Conservation (phyloP, 2,329 filamentous ascomycete genomes). For the Verticillium tricorpus region DNA sequence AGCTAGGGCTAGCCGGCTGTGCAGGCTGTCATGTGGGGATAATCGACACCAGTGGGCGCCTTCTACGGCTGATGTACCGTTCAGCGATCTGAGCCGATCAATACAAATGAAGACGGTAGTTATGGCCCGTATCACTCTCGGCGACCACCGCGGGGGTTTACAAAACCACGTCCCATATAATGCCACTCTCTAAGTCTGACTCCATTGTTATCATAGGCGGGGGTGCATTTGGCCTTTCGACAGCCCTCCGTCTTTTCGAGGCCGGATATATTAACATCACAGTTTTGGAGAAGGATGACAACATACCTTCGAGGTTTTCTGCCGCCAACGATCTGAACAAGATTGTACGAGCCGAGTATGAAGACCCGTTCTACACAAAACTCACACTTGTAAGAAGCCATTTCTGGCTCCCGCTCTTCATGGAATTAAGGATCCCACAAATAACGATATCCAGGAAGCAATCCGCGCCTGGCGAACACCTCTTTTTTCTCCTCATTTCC, state of each 20-base stretch:
- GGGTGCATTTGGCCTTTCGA: slow-evolving; percentile 47
- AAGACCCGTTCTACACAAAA: slow-evolving; percentile 51
- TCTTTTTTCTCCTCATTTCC: slow-evolving; percentile 48
- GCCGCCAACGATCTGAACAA: slow-evolving; percentile 59
- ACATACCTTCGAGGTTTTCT: slow-evolving; percentile 40
- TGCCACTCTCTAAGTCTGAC: not conserved
- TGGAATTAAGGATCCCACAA: not conserved
- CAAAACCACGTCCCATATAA: not conserved
- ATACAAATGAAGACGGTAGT: not conserved
- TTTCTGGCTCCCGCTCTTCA: not conserved
- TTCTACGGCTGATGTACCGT: not conserved
- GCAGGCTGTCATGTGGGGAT: not conserved
- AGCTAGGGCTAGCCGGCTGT: not conserved
- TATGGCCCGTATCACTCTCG: not conserved
- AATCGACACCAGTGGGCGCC: not conserved
- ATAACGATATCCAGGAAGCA: slow-evolving; percentile 32
- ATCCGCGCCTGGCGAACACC: slow-evolving; percentile 47
- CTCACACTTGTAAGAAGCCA: slow-evolving; percentile 41
- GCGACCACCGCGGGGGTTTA: not conserved
- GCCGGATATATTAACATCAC: slow-evolving; percentile 41
- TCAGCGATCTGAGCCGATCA: not conserved
- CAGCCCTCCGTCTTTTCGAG: slow-evolving; percentile 38
- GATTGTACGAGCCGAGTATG: slow-evolving; percentile 55
- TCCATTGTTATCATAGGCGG: slow-evolving; percentile 37
- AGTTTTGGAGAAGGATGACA: slow-evolving; percentile 36